A percentile compares a stretch with the other conserved stretches of the same genome.
phyloP scores from a whole-genome alignment of 1,284 basidiomycete genomes.

The Golubevia pallescens region DNA sequence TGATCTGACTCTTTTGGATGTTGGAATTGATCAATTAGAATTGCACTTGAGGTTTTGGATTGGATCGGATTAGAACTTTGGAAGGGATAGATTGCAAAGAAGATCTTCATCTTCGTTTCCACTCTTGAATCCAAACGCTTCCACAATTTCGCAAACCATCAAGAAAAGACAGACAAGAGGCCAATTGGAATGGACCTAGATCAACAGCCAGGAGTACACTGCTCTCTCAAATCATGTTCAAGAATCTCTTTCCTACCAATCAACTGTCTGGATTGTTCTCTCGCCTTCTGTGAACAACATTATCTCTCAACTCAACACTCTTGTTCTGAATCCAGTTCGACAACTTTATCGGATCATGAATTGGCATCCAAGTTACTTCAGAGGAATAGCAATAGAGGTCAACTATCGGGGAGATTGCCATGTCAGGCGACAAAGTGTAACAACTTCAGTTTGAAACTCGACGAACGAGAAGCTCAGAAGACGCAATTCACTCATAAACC shows the following conservation, averaged over 20 bases:
- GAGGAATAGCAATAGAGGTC: conserved; percentile 13
- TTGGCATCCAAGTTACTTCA: conserved; percentile 6
- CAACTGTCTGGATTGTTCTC: conserved; percentile 30
- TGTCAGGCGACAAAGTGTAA: conserved; percentile 46
- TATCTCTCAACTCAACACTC: conserved; percentile 35
- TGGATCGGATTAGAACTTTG: no score
- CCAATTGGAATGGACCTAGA: no score
- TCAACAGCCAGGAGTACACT: conserved; percentile 12
- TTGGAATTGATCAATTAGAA: no score
- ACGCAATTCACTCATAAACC: conserved; percentile 30
- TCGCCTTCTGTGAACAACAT: conserved; percentile 39
- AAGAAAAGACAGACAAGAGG: no score
- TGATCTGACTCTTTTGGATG: not conserved
- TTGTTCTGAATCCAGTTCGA: conserved; percentile 23
- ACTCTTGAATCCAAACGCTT: no score
- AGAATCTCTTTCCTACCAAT: conserved; percentile 46
- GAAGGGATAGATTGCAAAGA: no score
- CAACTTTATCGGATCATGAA: conserved; percentile 16
- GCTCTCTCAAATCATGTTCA: conserved; percentile 23
- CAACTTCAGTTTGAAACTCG: conserved; percentile 34
- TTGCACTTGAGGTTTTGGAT: no score
- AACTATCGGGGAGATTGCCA: conserved; percentile 18
- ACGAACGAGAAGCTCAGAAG: conserved; percentile 1
- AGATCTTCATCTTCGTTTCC: no score
- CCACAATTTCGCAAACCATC: no score